phyloP scores from a whole-genome alignment of 768 basidiomycete genomes.

The Psilocybe cyanescens region DNA sequence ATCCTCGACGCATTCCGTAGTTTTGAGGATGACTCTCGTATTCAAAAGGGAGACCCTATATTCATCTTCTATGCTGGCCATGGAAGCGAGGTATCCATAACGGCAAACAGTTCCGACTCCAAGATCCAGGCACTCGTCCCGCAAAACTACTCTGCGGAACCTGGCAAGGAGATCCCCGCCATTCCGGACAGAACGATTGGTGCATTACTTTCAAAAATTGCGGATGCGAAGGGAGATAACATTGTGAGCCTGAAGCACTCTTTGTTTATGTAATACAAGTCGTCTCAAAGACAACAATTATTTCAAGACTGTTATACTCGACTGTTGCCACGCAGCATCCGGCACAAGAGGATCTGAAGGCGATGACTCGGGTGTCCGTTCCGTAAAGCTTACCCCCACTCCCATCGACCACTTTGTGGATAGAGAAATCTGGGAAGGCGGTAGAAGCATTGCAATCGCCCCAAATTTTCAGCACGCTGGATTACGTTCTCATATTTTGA shows the following conservation, averaged over 20 bases:
- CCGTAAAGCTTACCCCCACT: slow-evolving; percentile 1
- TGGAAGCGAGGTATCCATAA: slow-evolving; percentile 6
- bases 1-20: slow-evolving; percentile 8
- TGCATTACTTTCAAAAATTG: slow-evolving; percentile 8
- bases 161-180: not conserved
- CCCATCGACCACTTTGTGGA: not conserved
- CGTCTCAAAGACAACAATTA: too few species aligned
- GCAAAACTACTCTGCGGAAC: slow-evolving; percentile 9
- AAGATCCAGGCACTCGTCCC: slow-evolving; percentile 12
- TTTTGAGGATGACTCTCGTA: not conserved
- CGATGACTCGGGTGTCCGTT: slow-evolving; percentile 4
- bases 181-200: slow-evolving; percentile 9
- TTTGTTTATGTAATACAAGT: too few species aligned
- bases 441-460: not conserved
- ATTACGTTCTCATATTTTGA: slow-evolving; percentile 9
- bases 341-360: slow-evolving; percentile 1
- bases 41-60: slow-evolving; percentile 15
- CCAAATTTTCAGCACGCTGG: slow-evolving; percentile 3
- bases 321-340: slow-evolving; percentile 19
- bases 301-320: slow-evolving; percentile 14
- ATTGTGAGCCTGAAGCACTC: slow-evolving; percentile 11
- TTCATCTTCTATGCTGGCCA: slow-evolving; percentile 18
- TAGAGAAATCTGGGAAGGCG: slow-evolving; percentile 5
- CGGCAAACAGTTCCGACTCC: not conserved
- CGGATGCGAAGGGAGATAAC: slow-evolving; percentile 16